Base-by-base conservation (phyloP, 176 grass and related monocot genomes). In the Oryza rufipogon region DNA sequence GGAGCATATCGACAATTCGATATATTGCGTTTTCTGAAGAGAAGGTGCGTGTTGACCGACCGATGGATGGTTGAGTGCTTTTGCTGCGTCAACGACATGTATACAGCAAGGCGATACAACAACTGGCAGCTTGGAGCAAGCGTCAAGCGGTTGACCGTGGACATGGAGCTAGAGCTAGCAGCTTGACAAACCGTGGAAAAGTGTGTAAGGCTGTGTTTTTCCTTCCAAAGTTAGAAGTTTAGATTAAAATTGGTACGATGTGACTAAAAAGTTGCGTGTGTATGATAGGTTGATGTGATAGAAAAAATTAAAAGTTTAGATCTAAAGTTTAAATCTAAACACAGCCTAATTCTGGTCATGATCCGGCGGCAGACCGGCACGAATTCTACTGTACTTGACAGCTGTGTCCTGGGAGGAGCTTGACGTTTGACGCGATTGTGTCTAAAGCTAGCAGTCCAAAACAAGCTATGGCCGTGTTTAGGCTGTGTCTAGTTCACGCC, bases 61-160 rank as follows among this genome's bases (percentile, higher is more conserved):
- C 11, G 6, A 56, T 56, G 17, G 52, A 3, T 14, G 11, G 39
- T 41, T 71, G 15, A 19, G 52, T 6, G 36, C 42, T 45, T n/a
- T 71, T 5, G 19, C 38, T 23, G 20, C 39, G 70, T 25, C 70
- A 46, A 45, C 20, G 70, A 23, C 52, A 56, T 56, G 20, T 5
- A 9, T 58, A 58, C 54, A 32, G 30, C 30, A 10, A 58, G 16
- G 6, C n/a, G 8, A 2, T 20, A 72, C 41, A 46, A 25, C 39
- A 46, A 25, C 39, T 71, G 70, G 20, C 39, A 72, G n/a, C 9
- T 71, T 71, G 69, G 9, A 44, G 7, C 9, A 7, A 44, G 42
- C 69, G 38, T 71, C 69, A 71, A 71, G 36, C 38, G 19, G 8
- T 71, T 71, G 38, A 72, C 70, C 19, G 38, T 71, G 49, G 49